Conservation (phyloP, 257 asterid genomes). For the Voacanga thouarsii region DNA sequence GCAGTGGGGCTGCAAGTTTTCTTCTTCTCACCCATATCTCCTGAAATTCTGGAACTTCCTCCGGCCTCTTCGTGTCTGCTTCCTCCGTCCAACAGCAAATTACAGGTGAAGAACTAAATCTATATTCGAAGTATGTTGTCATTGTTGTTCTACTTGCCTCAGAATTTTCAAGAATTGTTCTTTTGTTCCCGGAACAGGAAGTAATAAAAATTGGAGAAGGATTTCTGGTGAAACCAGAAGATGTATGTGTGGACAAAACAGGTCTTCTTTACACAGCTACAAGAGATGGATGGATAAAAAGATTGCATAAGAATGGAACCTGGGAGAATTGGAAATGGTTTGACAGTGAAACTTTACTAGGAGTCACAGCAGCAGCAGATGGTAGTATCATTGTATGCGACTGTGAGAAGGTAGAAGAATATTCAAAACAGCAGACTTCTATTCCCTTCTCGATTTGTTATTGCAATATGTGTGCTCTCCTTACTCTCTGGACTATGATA, state of each 20-base stretch:
- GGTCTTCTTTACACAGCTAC: slow-evolving; percentile 57
- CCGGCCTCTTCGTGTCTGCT: slow-evolving; percentile 26
- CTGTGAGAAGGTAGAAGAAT: slow-evolving; percentile 31
- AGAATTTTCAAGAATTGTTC: no score
- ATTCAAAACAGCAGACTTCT: neutral
- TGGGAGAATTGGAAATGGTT: slow-evolving; percentile 55
- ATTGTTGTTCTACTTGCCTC: neutral
- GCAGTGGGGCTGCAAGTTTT: slow-evolving; percentile 38
- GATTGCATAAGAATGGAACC: slow-evolving; percentile 48
- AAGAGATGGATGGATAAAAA: slow-evolving; percentile 64
- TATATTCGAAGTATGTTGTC: neutral
- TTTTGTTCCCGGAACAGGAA: slow-evolving; percentile 26
- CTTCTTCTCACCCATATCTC: slow-evolving; percentile 41
- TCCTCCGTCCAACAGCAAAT: slow-evolving; percentile 39
- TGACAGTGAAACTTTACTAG: slow-evolving; percentile 33
- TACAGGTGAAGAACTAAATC: slow-evolving; percentile 44
- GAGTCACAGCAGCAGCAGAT: slow-evolving; percentile 37
- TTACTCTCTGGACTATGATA: neutral
- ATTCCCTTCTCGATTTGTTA: neutral
- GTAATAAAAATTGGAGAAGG: slow-evolving; percentile 70
- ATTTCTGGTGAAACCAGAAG: slow-evolving; percentile 50
- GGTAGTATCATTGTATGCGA: slow-evolving; percentile 60
- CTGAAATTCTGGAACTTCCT: slow-evolving; percentile 31
- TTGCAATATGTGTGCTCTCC: neutral
- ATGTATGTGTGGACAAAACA: slow-evolving; percentile 38